phyloP scores from a whole-genome alignment of 169 alveolate genomes.

The Neospora caninum region DNA sequence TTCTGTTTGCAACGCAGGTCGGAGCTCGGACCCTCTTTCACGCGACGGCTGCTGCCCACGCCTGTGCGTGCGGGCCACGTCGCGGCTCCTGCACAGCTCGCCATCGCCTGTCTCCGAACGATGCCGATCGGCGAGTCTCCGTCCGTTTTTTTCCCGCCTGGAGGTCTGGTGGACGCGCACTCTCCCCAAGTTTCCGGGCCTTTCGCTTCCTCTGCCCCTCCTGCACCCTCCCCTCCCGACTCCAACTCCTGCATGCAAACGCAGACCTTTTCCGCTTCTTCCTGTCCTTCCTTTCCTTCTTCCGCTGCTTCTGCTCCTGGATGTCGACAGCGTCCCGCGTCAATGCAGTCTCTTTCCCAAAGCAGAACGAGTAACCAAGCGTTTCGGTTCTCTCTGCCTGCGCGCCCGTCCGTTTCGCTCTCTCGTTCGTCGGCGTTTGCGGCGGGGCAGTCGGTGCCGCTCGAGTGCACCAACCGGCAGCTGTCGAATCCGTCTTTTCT shows the following conservation, averaged over 20 bases:
- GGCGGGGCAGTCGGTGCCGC: not conserved
- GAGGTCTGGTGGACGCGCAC: too few relatives aligned
- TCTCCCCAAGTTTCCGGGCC: too few relatives aligned
- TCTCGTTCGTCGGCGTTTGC: not conserved
- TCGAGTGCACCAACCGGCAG: not conserved
- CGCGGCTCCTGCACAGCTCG: slow-evolving; percentile 1
- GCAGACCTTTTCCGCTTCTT: not conserved
- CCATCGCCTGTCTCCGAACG: slow-evolving; percentile 12
- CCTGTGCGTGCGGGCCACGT: slow-evolving; percentile 4
- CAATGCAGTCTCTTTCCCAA: too few relatives aligned
- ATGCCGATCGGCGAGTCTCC: not conserved
- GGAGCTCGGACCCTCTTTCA: slow-evolving; percentile 13
- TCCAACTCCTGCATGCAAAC: too few relatives aligned
- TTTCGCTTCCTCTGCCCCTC: too few relatives aligned
- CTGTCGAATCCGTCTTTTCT: not conserved
- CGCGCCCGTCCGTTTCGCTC: not conserved
- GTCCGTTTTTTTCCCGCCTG: too few relatives aligned
- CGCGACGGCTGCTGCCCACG: slow-evolving; percentile 7
- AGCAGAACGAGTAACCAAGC: too few relatives aligned
- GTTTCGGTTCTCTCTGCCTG: not conserved
- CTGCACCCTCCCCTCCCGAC: too few relatives aligned
- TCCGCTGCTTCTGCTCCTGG: not conserved
- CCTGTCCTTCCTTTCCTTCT: not conserved
- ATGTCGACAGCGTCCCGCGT: not conserved
- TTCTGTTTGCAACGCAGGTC: not conserved